Evolutionary conservation across 106 monocot genomes (phyloP), one percentile per base, ranked within the genome.

Genomic region (Dioscorea alata): DNA sequence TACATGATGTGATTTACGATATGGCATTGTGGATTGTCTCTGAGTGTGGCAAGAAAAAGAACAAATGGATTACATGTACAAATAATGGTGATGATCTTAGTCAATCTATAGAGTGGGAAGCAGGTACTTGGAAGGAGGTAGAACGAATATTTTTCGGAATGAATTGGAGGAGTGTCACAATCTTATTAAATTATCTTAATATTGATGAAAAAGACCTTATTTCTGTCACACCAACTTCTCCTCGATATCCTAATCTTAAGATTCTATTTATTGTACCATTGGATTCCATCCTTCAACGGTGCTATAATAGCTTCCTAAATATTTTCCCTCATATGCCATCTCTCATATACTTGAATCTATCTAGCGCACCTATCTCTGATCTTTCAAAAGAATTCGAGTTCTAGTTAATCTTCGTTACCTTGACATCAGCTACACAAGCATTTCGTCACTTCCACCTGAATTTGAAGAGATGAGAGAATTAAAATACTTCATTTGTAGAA

Each of bases 21-120:
- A 23, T 70, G 10, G 72, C 72, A 17, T 16, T 73, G 9, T 72
- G 66, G 78, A 51, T 71, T 13, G 78, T 63, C 13, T 51, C 54
- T 0, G 58, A 60, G 12, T 71, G 57, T 10, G 72, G 72, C 4
- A 42, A 67, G 16, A 60, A 21, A 7, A 51, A 54, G 16, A 52
- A 65, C 13, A 17, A 21, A 23, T 73, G 73, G 65, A 16, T 65
- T 0, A 53, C 34, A 4, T 19, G 14, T 50, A 21, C 54, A 2
- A 28, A 3, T 28, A 1, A 28, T 28, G 52, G 64, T 0, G 33
- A 16, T 66, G 23, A 8, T n/a, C 0, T 7, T n/a, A 32, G 12
- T 12, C 19, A 48, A 63, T 33, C 19, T 56, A 8, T 34, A 22
- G 2, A 22, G 21, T 20, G 21, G 0, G 48, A 48, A 9, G 15